Percentiles rank a stretch among this genome's conserved stretches.
Evolutionary conservation across 2,329 filamentous ascomycete species (phyloP).

Genomic region (Alternaria tenuissima): DNA sequence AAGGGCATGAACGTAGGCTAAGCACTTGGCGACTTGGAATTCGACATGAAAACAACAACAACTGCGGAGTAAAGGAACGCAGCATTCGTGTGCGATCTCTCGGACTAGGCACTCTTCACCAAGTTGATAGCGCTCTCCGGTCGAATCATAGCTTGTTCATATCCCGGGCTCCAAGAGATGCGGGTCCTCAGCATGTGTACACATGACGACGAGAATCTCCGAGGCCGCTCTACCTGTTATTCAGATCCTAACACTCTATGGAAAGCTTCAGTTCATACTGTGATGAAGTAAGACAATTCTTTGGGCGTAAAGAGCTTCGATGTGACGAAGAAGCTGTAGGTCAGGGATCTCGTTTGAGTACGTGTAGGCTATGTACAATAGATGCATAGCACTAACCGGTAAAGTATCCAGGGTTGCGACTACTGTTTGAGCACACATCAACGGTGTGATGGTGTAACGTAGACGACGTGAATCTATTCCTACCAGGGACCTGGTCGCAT

Average conservation of each 20-base stretch:
- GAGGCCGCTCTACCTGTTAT: neutral
- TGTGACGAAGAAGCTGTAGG: neutral
- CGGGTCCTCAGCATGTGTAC: neutral
- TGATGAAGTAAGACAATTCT: neutral
- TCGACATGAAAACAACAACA: constrained; percentile 1
- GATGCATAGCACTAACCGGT: neutral
- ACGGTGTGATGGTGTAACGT: neutral
- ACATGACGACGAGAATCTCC: neutral
- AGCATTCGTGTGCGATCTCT: neutral
- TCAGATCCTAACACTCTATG: neutral
- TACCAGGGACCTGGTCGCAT: constrained; percentile 3
- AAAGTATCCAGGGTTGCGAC: neutral
- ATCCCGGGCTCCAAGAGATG: neutral
- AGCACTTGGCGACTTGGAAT: constrained; percentile 14
- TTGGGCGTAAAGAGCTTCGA: neutral
- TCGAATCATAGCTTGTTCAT: neutral
- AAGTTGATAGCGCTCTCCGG: neutral
- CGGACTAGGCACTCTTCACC: neutral
- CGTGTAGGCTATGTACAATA: neutral
- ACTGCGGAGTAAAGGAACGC: constrained; percentile 4
- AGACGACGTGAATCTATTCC: neutral
- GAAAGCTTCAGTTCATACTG: neutral
- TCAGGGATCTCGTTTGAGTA: neutral
- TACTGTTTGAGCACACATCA: neutral
- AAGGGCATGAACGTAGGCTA: constrained; percentile 7